Evolutionary conservation across 2,329 filamentous ascomycete species (phyloP).

Genomic region (Paramyrothecium roridum): DNA sequence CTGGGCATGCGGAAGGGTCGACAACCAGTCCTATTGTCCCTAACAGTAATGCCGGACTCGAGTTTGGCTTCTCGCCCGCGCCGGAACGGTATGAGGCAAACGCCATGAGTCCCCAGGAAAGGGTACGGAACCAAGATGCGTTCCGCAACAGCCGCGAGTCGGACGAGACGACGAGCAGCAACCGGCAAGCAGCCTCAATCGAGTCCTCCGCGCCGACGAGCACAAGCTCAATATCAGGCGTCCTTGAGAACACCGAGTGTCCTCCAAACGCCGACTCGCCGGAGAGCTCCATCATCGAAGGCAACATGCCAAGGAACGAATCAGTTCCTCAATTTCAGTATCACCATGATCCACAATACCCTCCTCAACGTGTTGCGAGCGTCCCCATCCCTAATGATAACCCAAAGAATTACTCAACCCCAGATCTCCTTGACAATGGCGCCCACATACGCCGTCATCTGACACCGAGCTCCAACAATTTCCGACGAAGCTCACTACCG

Average conservation of each 20-base stretch:
- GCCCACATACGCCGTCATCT: constrained; percentile 58
- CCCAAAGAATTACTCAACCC: constrained; percentile 38
- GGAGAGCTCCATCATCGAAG: constrained; percentile 48
- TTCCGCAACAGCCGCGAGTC: constrained; percentile 52
- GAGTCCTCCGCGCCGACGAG: constrained; percentile 55
- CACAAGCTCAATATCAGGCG: constrained; percentile 51
- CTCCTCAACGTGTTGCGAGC: constrained; percentile 37
- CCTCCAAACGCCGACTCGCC: constrained; percentile 42
- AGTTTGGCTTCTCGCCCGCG: constrained; percentile 10
- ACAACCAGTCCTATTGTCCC: constrained; percentile 4
- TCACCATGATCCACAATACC: constrained; percentile 57
- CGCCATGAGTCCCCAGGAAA: constrained; percentile 26
- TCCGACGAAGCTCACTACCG: constrained; percentile 55
- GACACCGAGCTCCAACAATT: constrained; percentile 53
- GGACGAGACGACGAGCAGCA: constrained; percentile 45
- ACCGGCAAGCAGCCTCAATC: constrained; percentile 44
- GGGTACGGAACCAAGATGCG: constrained; percentile 28
- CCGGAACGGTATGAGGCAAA: constrained; percentile 26
- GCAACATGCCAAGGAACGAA: constrained; percentile 34
- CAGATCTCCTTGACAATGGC: constrained; percentile 49
- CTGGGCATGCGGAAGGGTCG: not conserved
- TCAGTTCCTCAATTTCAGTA: constrained; percentile 59
- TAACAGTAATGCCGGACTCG: constrained; percentile 10
- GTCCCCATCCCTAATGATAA: constrained; percentile 39
- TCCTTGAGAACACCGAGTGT: constrained; percentile 44